Percentiles rank a stretch among this genome's conserved stretches.
Evolutionary conservation across 164 flowering plant genomes (phyloP).

Genomic region (Vitis labrusca): DNA sequence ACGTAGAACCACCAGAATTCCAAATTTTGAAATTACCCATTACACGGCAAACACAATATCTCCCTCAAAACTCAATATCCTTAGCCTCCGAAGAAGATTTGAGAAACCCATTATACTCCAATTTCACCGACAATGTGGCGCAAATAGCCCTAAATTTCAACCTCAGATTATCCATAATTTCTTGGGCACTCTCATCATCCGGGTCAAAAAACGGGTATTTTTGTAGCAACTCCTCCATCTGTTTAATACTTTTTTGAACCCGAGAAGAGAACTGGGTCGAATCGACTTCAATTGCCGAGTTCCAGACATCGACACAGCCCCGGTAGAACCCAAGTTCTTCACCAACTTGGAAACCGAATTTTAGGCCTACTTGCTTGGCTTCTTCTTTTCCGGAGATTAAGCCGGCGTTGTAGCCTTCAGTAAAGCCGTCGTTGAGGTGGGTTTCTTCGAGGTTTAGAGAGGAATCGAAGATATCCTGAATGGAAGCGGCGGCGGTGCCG

Average conservation of each 20-base stretch:
- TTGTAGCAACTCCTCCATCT: conserved; percentile 52
- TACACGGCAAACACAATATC: too few species aligned
- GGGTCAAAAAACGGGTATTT: conserved; percentile 67
- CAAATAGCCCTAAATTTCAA: conserved; percentile 62
- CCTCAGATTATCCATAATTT: conserved; percentile 61
- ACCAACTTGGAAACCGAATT: conserved; percentile 64
- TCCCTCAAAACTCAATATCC: conserved; percentile 48
- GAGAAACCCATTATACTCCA: conserved; percentile 62
- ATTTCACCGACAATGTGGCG: conserved; percentile 52
- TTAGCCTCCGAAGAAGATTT: conserved; percentile 27
- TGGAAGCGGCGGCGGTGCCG: not conserved
- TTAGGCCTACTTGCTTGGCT: conserved; percentile 62
- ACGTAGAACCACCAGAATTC: too few species aligned
- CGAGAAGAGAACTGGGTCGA: conserved; percentile 51
- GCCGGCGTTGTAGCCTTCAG: conserved; percentile 62
- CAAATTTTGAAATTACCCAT: too few species aligned
- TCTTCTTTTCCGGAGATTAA: conserved; percentile 57
- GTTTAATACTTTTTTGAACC: conserved; percentile 49
- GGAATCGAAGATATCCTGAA: conserved; percentile 61
- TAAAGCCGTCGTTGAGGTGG: conserved; percentile 58
- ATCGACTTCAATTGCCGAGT: conserved; percentile 43
- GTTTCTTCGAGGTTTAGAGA: conserved; percentile 57
- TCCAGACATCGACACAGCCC: conserved; percentile 72
- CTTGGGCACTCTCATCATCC: conserved; percentile 57
- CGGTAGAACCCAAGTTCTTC: conserved; percentile 80